phyloP scores from a whole-genome alignment of 805 yeast genomes.

The Sugiyamaella lignohabitans region DNA sequence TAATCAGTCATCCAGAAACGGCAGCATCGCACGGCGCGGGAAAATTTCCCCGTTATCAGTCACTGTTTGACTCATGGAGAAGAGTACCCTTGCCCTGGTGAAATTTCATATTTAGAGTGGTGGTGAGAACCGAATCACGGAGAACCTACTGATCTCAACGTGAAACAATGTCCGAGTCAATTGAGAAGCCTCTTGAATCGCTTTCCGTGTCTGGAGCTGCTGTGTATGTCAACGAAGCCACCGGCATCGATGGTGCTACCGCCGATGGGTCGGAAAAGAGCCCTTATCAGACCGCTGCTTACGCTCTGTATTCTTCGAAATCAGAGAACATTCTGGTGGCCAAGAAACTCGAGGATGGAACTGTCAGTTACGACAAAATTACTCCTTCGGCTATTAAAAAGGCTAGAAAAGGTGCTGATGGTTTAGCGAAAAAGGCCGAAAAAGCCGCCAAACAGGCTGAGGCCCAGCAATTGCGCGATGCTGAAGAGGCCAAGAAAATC shows the following conservation, averaged over 20 bases:
- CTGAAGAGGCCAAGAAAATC: constrained; percentile 66
- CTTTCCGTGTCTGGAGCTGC: constrained; percentile 15
- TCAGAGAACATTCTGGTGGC: constrained; percentile 41
- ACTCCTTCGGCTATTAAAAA: constrained; percentile 88
- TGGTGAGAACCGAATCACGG: background rate
- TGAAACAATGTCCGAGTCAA: constrained; percentile 15
- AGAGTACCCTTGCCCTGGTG: background rate
- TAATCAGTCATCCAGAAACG: too few species aligned
- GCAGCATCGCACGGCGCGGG: too few species aligned
- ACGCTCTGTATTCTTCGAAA: constrained; percentile 53
- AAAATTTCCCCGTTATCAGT: too few species aligned
- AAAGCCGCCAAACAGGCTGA: constrained; percentile 51
- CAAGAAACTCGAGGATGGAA: constrained; percentile 54
- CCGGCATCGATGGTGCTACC: constrained; percentile 58
- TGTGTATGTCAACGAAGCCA: constrained; percentile 64
- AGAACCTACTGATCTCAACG: background rate
- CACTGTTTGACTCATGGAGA: background rate
- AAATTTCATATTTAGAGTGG: too few species aligned
- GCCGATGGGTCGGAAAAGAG: constrained; percentile 56
- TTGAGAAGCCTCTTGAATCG: constrained; percentile 16
- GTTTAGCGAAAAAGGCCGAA: constrained; percentile 73
- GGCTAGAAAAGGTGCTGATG: constrained; percentile 94
- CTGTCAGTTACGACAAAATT: constrained; percentile 53
- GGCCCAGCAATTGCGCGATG: constrained; percentile 50
- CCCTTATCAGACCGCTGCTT: constrained; percentile 82